Percentiles rank a stretch among this genome's conserved stretches.
Evolutionary conservation across 257 asterid genomes (phyloP).

Genomic region (Solanum chiquidenum): DNA sequence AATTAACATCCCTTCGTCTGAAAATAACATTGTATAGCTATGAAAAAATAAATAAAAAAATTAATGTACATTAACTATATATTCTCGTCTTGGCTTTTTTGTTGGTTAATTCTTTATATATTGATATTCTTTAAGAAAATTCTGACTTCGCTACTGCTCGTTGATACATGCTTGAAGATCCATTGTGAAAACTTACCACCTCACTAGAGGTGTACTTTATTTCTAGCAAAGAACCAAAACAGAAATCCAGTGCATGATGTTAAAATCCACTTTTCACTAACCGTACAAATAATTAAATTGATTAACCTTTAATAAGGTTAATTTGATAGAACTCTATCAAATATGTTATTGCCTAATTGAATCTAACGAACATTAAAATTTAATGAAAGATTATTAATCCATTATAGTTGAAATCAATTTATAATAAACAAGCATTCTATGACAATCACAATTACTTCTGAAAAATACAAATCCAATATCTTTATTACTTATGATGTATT

Average conservation of each 20-base stretch:
- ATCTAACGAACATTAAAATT: not conserved
- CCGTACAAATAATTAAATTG: not conserved
- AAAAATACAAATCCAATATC: not conserved
- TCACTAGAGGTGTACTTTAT: not conserved
- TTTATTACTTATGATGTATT: not conserved
- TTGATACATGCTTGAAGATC: not conserved
- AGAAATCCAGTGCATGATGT: not conserved
- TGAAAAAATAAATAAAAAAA: too few relatives aligned
- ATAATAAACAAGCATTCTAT: too few relatives aligned
- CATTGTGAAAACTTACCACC: not conserved
- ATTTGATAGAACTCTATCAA: too few relatives aligned
- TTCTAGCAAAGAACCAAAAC: not conserved
- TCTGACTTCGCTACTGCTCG: not conserved
- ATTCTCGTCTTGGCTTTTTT: too few relatives aligned
- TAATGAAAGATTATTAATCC: not conserved
- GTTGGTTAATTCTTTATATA: too few relatives aligned
- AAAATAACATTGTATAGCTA: too few relatives aligned
- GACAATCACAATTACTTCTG: not conserved
- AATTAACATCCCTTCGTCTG: not conserved
- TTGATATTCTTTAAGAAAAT: not conserved
- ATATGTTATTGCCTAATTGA: not conserved
- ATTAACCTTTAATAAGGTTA: not conserved
- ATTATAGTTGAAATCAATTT: not conserved
- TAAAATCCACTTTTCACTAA: not conserved
- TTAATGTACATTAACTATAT: too few relatives aligned